Conservation (phyloP, 2,329 filamentous ascomycete genomes). For the Aspergillus niger region DNA sequence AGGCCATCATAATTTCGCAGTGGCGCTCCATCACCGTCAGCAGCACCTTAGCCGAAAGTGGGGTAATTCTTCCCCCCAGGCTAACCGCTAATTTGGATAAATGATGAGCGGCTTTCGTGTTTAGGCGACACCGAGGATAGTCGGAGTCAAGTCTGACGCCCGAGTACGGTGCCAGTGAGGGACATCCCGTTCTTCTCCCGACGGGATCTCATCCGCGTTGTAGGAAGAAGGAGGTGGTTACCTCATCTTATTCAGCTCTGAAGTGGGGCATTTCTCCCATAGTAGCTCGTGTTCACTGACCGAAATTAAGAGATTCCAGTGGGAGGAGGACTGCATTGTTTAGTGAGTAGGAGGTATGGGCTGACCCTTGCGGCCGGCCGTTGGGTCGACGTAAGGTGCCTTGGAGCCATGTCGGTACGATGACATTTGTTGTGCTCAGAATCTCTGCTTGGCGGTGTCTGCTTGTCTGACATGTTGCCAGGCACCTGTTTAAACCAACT, state of each 20-base stretch:
- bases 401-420: not conserved
- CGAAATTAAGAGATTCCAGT: not conserved
- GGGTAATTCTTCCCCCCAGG: not conserved
- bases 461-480: not conserved
- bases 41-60: not conserved
- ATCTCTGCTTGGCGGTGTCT: not conserved
- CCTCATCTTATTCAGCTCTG: not conserved
- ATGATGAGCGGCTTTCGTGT: not conserved
- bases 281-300: not conserved
- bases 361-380: slow-evolving; percentile 8
- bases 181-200: not conserved
- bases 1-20: not conserved
- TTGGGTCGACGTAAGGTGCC: slow-evolving; percentile 1
- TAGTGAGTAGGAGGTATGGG: not conserved
- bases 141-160: not conserved
- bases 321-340: not conserved
- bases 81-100: slow-evolving; percentile 2
- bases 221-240: not conserved
- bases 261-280: too few species aligned
- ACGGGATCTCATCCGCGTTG: not conserved
- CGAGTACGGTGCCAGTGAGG: too few species aligned
- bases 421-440: slow-evolving; percentile 5
- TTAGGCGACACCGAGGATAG: not conserved
- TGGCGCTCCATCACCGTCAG: not conserved
- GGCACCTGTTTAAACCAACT: not conserved